phyloP scores from a whole-genome alignment of 164 flowering plant species.

The Malania oleifera region DNA sequence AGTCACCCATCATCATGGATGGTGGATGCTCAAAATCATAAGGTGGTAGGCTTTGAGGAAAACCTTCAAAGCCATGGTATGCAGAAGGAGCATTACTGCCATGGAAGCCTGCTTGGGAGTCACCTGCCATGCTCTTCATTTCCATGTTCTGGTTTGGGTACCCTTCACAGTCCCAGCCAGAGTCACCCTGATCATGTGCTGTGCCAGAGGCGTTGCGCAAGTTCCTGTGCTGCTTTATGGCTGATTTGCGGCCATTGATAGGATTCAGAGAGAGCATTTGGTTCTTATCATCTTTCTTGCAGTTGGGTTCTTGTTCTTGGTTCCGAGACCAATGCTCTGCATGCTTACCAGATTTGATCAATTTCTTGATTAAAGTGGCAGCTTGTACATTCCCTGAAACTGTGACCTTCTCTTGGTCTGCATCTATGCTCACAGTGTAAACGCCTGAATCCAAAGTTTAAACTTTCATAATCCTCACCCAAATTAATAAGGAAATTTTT shows the following conservation, averaged over 20 bases:
- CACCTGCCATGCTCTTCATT: neutral
- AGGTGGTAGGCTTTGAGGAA: neutral
- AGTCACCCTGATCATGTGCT: neutral
- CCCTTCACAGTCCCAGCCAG: constrained; percentile 2
- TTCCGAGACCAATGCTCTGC: constrained; percentile 32
- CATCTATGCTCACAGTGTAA: constrained; percentile 25
- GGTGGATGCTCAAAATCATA: neutral
- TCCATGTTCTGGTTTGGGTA: constrained; percentile 7
- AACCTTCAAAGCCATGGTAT: neutral
- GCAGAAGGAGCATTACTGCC: constrained; percentile 5
- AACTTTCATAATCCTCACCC: too few relatives aligned
- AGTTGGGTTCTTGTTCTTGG: neutral
- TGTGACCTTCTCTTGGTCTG: constrained; percentile 29
- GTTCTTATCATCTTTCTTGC: neutral
- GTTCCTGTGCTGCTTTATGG: neutral
- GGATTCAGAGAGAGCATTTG: neutral
- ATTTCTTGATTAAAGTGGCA: constrained; percentile 22
- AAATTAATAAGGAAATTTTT: neutral
- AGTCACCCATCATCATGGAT: neutral
- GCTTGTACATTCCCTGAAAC: constrained; percentile 34
- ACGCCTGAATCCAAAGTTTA: constrained; percentile 27
- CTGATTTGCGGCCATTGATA: constrained; percentile 1
- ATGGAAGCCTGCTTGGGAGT: neutral
- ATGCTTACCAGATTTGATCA: constrained; percentile 31
- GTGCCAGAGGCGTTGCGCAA: neutral